Percentiles rank a stretch among this genome's conserved stretches.
These are phyloP conservation scores for Ustilago cynodontis DNA, from an alignment of 1,284 basidiomycete genomes.

Conservation along the genomic window DNA sequence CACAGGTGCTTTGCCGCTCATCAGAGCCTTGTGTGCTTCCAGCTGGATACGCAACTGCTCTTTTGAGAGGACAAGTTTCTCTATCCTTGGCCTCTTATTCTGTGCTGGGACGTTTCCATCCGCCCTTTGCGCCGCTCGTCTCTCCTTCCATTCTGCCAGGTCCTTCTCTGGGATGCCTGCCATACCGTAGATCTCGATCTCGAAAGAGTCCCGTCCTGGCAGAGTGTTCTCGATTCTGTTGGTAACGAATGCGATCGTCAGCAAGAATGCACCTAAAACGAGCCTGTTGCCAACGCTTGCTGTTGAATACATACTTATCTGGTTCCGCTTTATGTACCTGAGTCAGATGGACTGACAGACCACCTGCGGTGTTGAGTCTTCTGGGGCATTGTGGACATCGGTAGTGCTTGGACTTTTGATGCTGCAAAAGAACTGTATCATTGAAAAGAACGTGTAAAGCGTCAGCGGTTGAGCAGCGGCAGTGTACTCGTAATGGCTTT, in stretches of 20 bases:
- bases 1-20: conserved; percentile 76
- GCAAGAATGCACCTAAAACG: neutral
- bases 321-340: conserved; percentile 98
- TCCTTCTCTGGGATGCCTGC: conserved; percentile 95
- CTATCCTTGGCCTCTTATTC: conserved; percentile 82
- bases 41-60: conserved; percentile 87
- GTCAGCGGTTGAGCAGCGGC: no score
- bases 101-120: conserved; percentile 72
- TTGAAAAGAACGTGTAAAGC: no score
- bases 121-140: conserved; percentile 72
- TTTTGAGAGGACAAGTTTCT: conserved; percentile 78
- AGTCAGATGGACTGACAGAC: conserved; percentile 97
- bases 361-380: conserved; percentile 94
- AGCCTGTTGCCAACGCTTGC: neutral
- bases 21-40: conserved; percentile 88
- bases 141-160: conserved; percentile 89
- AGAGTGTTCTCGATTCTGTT: conserved; percentile 91
- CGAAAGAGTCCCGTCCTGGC: conserved; percentile 95
- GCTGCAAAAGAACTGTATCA: conserved; percentile 88
- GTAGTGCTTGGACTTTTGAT: conserved; percentile 99
- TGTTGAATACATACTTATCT: conserved; percentile 80
- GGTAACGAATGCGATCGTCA: conserved; percentile 32
- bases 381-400: conserved; percentile 96
- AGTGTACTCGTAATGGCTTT: neutral
- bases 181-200: conserved; percentile 99